Evolutionary conservation across 441 rosid species (phyloP).

Genomic region (Sinapis alba): DNA sequence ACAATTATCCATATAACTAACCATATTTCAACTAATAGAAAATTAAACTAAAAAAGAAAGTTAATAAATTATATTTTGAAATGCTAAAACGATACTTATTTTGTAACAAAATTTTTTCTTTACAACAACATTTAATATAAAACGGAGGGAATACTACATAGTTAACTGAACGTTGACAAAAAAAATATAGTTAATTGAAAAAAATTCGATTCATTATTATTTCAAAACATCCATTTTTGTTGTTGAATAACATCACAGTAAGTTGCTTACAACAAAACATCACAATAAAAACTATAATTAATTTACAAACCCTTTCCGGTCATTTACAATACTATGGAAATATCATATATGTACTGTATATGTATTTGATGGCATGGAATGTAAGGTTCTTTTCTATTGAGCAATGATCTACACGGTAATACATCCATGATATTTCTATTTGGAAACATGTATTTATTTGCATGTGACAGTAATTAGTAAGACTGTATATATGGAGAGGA

Average conservation of each 20-base stretch:
- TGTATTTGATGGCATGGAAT: background rate
- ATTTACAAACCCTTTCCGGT: background rate
- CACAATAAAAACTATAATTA: background rate
- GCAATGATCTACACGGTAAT: background rate
- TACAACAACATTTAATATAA: too few species aligned
- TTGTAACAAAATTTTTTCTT: too few species aligned
- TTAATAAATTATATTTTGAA: too few species aligned
- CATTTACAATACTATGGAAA: background rate
- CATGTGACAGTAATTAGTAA: conserved; percentile 1
- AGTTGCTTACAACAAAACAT: too few species aligned
- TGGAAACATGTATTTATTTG: background rate
- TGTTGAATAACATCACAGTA: background rate
- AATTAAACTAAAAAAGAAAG: too few species aligned
- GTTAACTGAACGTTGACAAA: too few species aligned
- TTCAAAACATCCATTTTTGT: background rate
- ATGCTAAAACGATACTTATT: too few species aligned
- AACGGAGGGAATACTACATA: background rate
- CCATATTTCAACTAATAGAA: too few species aligned
- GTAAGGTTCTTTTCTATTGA: background rate
- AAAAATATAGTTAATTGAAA: too few species aligned
- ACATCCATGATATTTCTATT: background rate
- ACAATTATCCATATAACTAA: too few species aligned
- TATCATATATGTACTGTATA: background rate
- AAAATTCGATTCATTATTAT: background rate
- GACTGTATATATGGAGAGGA: conserved; percentile 5